These are phyloP conservation scores for Emmonsiellopsis sp. DNA, from an alignment of 2,329 filamentous ascomycete genomes.

Conservation along the genomic window DNA sequence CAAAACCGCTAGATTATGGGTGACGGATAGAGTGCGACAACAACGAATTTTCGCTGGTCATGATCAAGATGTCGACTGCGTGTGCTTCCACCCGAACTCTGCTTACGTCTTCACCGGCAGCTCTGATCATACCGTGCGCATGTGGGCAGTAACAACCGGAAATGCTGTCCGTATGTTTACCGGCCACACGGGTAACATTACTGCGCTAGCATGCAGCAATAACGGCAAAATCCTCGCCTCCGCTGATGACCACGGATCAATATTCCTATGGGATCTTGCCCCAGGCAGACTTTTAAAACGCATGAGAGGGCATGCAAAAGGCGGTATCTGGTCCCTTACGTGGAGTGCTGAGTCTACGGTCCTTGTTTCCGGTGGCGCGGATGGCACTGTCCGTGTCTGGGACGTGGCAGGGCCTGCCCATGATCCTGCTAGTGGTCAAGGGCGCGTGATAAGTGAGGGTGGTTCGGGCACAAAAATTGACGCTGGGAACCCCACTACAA, in stretches of 20 bases:
- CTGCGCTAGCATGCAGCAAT: constrained; percentile 72
- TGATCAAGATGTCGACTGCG: constrained; percentile 80
- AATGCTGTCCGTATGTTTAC: constrained; percentile 84
- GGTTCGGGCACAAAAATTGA: constrained; percentile 43
- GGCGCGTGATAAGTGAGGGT: constrained; percentile 42
- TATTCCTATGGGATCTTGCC: constrained; percentile 90
- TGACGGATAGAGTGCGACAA: constrained; percentile 83
- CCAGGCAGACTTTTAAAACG: constrained; percentile 80
- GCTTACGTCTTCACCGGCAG: constrained; percentile 90
- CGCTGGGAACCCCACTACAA: constrained; percentile 41
- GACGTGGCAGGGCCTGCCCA: constrained; percentile 70
- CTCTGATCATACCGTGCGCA: constrained; percentile 85
- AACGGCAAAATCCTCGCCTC: constrained; percentile 87
- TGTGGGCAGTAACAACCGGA: constrained; percentile 92
- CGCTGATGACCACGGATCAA: constrained; percentile 78
- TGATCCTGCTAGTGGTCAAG: constrained; percentile 47
- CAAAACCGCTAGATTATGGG: constrained; percentile 83
- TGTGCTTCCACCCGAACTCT: constrained; percentile 93
- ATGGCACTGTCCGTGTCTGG: constrained; percentile 90
- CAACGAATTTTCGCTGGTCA: constrained; percentile 85
- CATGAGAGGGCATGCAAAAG: constrained; percentile 86
- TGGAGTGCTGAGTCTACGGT: constrained; percentile 91
- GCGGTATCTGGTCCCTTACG: constrained; percentile 84
- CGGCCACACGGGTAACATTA: constrained; percentile 82
- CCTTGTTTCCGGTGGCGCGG: constrained; percentile 80